A percentile compares a stretch with the other conserved stretches of the same genome.
Evolutionary conservation across 495 filamentous ascomycete species (phyloP).

Genomic region (Tuber brumale): DNA sequence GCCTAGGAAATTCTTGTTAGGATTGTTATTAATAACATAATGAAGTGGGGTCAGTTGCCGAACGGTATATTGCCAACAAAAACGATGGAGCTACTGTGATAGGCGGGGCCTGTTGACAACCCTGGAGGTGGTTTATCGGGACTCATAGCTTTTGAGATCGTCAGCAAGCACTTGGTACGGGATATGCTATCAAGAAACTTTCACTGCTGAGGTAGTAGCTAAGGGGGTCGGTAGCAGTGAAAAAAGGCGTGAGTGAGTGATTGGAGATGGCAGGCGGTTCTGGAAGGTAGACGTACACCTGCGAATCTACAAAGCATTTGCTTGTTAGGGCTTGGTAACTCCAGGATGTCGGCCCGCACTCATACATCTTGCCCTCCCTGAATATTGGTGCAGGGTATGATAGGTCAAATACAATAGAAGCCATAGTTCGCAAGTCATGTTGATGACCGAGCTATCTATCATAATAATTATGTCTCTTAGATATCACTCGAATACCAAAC

Average conservation of each 20-base stretch:
- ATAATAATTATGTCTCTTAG: background rate
- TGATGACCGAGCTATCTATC: too few relatives aligned
- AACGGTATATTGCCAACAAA: conserved; percentile 83
- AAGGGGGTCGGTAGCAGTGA: background rate
- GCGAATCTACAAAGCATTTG: background rate
- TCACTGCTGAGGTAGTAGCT: background rate
- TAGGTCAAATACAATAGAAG: background rate
- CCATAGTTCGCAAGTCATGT: background rate
- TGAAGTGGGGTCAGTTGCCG: conserved; percentile 43
- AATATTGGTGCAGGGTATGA: background rate
- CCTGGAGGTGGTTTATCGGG: background rate
- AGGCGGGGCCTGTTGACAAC: conserved; percentile 1
- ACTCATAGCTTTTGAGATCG: background rate
- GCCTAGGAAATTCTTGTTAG: conserved; percentile 49
- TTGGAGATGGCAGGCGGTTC: background rate
- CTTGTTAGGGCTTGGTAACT: background rate
- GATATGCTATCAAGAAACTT: background rate
- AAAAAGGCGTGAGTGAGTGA: background rate
- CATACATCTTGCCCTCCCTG: background rate
- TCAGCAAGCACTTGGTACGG: background rate
- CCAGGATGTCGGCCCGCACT: background rate
- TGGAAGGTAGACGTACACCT: background rate
- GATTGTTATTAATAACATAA: background rate
- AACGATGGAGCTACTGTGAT: conserved; percentile 45
- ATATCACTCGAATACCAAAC: background rate